Conservation (phyloP, 2,329 filamentous ascomycete genomes). For the Hymenoscyphus linearis region DNA sequence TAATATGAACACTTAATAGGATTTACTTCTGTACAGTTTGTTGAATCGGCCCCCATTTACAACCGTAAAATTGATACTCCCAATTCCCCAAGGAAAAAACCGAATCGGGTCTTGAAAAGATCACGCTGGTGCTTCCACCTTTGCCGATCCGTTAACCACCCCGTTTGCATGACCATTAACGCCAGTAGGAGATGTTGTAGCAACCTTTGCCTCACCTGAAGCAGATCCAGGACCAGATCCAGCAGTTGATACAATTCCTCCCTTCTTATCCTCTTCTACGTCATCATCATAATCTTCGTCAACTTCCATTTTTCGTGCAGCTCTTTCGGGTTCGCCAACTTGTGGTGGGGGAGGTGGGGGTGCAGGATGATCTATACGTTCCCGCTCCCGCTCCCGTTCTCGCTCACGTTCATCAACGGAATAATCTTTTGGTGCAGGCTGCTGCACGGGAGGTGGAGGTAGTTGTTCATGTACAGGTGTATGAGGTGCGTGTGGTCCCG, state of each 20-base stretch:
- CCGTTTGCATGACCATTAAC: conserved; percentile 32
- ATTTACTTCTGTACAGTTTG: conserved; percentile 11
- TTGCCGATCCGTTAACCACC: conserved; percentile 28
- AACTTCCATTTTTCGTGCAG: conserved; percentile 91
- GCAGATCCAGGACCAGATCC: conserved; percentile 40
- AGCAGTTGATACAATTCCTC: conserved; percentile 41
- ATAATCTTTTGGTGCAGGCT: conserved; percentile 43
- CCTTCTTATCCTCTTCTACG: conserved; percentile 75
- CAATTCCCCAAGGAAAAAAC: not conserved
- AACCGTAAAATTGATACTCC: not conserved
- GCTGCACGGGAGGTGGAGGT: conserved; percentile 40
- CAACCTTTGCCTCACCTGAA: conserved; percentile 44
- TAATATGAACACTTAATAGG: not conserved
- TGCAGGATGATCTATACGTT: conserved; percentile 33
- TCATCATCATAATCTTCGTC: conserved; percentile 98
- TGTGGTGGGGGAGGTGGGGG: conserved; percentile 40
- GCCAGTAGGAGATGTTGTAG: conserved; percentile 39
- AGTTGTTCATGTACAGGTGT: conserved; percentile 40
- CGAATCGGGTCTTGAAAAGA: not conserved
- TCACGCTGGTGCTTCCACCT: conserved; percentile 25
- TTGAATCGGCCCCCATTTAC: not conserved
- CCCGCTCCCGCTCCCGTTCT: conserved; percentile 36
- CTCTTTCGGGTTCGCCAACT: conserved; percentile 69
- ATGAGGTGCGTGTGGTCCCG: conserved; percentile 40
- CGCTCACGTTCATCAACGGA: conserved; percentile 54